A percentile compares a stretch with the other conserved stretches of the same genome.
Conservation (phyloP, 345 rosid genomes). For the Boechera divaricarpa region DNA sequence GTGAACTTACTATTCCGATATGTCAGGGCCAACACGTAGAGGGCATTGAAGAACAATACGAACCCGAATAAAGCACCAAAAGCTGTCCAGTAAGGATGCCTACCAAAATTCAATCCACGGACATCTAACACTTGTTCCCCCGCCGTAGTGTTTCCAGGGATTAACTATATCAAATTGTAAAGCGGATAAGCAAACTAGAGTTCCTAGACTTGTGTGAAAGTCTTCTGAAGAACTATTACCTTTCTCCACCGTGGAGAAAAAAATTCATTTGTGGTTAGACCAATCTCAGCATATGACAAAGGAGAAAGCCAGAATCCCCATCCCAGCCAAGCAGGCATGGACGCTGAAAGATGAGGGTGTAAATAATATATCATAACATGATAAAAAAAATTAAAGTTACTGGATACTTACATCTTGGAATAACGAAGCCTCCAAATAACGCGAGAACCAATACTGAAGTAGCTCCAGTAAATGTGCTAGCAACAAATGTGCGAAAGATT, state of each 20-base stretch:
- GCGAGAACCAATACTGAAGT: constrained; percentile 47
- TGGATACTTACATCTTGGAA: constrained; percentile 52
- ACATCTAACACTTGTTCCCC: constrained; percentile 57
- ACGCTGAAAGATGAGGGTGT: constrained; percentile 39
- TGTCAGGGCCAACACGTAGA: constrained; percentile 57
- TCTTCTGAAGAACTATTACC: constrained; percentile 36
- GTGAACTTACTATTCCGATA: constrained; percentile 56
- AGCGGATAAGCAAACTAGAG: constrained; percentile 8
- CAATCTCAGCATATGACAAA: constrained; percentile 67
- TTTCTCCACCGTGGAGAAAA: constrained; percentile 72
- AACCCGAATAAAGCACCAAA: constrained; percentile 60
- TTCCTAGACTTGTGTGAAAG: constrained; percentile 3
- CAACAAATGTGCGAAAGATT: constrained; percentile 53
- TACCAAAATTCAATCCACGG: constrained; percentile 61
- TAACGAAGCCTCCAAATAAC: constrained; percentile 66
- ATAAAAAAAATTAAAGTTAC: neutral
- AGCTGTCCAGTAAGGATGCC: constrained; percentile 58
- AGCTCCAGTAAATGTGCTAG: constrained; percentile 49
- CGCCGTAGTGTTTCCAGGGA: constrained; percentile 38
- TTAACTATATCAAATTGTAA: constrained; percentile 9
- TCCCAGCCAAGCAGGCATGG: constrained; percentile 61
- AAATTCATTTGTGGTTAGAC: constrained; percentile 67
- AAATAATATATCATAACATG: constrained; percentile 13
- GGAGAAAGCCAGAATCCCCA: constrained; percentile 88
- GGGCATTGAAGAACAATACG: constrained; percentile 56